Evolutionary conservation across 345 rosid species (phyloP).

Genomic region (Euphorbia lathyris): DNA sequence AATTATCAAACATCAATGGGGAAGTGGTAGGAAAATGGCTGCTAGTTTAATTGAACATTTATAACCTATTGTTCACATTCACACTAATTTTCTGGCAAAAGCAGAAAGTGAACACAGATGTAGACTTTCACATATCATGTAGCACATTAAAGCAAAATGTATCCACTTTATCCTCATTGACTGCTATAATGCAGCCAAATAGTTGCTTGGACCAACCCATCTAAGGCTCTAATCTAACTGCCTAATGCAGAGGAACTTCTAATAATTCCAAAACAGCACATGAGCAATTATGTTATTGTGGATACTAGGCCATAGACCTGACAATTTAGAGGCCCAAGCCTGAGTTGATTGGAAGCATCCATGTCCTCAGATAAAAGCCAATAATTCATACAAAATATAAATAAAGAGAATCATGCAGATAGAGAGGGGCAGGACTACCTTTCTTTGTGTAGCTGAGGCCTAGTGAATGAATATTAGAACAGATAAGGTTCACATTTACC

Average conservation of each 20-base stretch:
- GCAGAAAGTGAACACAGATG: not conserved
- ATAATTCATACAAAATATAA: not conserved
- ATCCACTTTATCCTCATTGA: constrained; percentile 2
- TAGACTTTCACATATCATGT: not conserved
- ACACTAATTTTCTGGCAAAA: not conserved
- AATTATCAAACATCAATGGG: not conserved
- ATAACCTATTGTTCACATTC: not conserved
- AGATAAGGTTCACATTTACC: no score
- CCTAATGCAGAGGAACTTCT: not conserved
- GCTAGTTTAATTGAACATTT: not conserved
- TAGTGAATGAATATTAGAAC: not conserved
- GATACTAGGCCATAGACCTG: not conserved
- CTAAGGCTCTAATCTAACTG: not conserved
- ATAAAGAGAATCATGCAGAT: not conserved
- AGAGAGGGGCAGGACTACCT: not conserved
- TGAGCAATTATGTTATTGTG: not conserved
- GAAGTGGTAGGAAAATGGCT: not conserved
- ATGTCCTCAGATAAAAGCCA: not conserved
- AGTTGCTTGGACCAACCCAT: constrained; percentile 5
- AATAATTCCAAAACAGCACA: not conserved
- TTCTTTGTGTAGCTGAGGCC: not conserved
- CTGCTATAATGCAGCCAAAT: not conserved
- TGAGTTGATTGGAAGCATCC: not conserved
- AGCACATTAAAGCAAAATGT: not conserved
- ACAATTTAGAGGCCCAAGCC: not conserved